Conservation (phyloP, 495 filamentous ascomycete genomes). For the Xylaria grammica region DNA sequence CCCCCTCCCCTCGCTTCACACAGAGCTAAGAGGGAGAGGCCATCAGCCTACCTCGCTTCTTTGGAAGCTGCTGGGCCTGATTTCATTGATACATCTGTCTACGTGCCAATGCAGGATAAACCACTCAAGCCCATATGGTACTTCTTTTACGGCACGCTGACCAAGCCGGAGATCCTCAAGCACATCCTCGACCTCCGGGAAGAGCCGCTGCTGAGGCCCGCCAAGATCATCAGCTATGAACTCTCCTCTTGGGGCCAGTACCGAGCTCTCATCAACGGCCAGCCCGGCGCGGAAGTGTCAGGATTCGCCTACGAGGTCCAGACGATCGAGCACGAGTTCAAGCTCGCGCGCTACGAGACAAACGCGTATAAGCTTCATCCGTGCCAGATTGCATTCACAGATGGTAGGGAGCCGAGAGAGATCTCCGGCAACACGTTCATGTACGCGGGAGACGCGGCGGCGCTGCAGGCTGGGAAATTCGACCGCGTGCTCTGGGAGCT, state of each 20-base stretch:
- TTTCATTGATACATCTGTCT: conserved; percentile 4
- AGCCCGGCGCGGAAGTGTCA: conserved; percentile 24
- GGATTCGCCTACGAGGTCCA: conserved; percentile 46
- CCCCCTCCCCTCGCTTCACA: conserved; percentile 12
- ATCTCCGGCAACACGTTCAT: conserved; percentile 13
- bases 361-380: conserved; percentile 47
- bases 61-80: conserved; percentile 11
- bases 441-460: conserved; percentile 12
- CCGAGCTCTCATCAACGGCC: conserved; percentile 46
- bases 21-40: background rate
- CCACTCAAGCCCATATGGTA: conserved; percentile 40
- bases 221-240: conserved; percentile 33
- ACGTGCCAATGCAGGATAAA: background rate
- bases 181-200: conserved; percentile 30
- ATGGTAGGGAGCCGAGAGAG: background rate
- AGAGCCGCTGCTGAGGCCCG: conserved; percentile 25
- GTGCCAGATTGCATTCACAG: conserved; percentile 37
- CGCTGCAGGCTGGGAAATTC: conserved; percentile 12
- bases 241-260: conserved; percentile 48
- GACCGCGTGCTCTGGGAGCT: conserved; percentile 18
- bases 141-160: conserved; percentile 47
- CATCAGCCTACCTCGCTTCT: conserved; percentile 13
- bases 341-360: conserved; percentile 43
- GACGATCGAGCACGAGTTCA: conserved; percentile 42
- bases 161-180: conserved; percentile 26